Conservation (phyloP, 768 basidiomycete genomes). For the Mycena alexandri region DNA sequence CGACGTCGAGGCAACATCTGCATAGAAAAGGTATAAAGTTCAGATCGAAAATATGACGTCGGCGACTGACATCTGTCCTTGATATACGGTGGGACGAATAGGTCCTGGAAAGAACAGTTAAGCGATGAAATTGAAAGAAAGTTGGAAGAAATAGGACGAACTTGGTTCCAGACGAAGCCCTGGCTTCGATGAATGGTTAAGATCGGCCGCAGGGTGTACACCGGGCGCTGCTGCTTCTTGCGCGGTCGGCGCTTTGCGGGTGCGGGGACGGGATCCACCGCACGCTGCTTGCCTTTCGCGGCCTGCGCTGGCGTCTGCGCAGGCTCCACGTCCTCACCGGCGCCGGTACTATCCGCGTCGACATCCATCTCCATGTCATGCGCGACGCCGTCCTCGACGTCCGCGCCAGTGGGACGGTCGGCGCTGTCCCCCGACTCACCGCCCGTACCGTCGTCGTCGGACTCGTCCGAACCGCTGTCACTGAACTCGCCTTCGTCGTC, state of each 20-base stretch:
- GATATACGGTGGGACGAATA: slow-evolving; percentile 90
- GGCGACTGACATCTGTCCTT: slow-evolving; percentile 85
- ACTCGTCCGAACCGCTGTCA: slow-evolving; percentile 66
- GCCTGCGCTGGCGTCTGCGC: slow-evolving; percentile 11
- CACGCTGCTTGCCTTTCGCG: slow-evolving; percentile 84
- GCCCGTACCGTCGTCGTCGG: slow-evolving; percentile 72
- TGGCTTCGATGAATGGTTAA: slow-evolving; percentile 89
- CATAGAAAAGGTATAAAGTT: slow-evolving; percentile 9
- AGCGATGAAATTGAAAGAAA: slow-evolving; percentile 3
- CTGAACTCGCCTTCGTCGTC: slow-evolving; percentile 73
- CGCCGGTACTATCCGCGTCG: slow-evolving; percentile 49
- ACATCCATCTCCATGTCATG: slow-evolving; percentile 72
- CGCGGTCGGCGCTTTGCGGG: slow-evolving; percentile 61
- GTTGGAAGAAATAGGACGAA: slow-evolving; percentile 47
- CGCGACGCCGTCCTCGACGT: slow-evolving; percentile 49
- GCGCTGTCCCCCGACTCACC: slow-evolving; percentile 54
- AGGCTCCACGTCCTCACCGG: slow-evolving; percentile 46
- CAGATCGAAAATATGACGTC: slow-evolving; percentile 33
- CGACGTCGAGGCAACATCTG: slow-evolving; percentile 87
- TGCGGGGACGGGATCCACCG: slow-evolving; percentile 71
- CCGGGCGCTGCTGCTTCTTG: slow-evolving; percentile 58
- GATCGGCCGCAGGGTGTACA: slow-evolving; percentile 81
- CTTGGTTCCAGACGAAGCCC: slow-evolving; percentile 94
- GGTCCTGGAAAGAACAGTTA: slow-evolving; percentile 63
- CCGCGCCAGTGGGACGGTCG: slow-evolving; percentile 46